Conservation (phyloP, 2,329 filamentous ascomycete genomes). For the Hymenoscyphus fructigenus region DNA sequence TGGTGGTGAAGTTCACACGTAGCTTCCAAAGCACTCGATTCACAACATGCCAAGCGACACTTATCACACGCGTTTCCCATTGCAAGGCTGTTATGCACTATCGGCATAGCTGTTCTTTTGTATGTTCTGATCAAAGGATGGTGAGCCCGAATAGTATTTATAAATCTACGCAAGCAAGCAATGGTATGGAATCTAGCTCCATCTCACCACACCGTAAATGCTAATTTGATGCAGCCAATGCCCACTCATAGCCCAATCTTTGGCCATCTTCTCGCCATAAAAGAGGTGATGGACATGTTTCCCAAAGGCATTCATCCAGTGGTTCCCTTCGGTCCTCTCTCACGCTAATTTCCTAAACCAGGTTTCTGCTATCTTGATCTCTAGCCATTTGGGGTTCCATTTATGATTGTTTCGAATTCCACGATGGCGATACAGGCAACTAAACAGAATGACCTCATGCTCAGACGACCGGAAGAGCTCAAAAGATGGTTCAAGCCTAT, state of each 20-base stretch:
- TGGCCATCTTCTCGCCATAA: not conserved
- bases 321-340: not conserved
- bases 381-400: constrained; percentile 26
- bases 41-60: not conserved
- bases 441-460: constrained; percentile 17
- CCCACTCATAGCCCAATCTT: not conserved
- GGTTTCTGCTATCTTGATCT: constrained; percentile 28
- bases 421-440: constrained; percentile 23
- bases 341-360: constrained; percentile 14
- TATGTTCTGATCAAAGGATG: not conserved
- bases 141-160: not conserved
- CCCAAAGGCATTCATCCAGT: not conserved
- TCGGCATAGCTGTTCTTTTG: not conserved
- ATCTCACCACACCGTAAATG: not conserved
- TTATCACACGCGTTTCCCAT: not conserved
- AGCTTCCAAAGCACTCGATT: no score
- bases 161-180: not conserved
- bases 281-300: not conserved
- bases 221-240: not conserved
- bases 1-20: no score
- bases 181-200: not conserved
- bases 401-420: constrained; percentile 23
- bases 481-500: constrained; percentile 21
- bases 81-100: not conserved
- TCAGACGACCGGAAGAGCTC: constrained; percentile 19